Percentiles rank a stretch among this genome's conserved stretches.
Conservation (phyloP, 495 filamentous ascomycete species). For the Glonium stellatum region DNA sequence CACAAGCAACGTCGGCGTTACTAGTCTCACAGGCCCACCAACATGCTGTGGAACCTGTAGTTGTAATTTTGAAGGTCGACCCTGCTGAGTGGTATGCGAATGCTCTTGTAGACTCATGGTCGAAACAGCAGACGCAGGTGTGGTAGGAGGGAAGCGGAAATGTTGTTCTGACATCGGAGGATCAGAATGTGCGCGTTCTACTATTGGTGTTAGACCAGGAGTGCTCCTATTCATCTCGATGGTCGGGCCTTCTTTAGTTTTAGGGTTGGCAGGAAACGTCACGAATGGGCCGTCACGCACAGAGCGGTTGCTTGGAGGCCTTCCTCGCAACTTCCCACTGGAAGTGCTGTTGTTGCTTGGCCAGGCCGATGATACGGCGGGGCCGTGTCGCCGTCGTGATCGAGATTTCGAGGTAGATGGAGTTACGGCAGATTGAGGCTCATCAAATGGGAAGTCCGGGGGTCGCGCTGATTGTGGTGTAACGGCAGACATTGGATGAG, state of each 20-base stretch:
- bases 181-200: slow-evolving; percentile 26
- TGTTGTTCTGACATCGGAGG: slow-evolving; percentile 23
- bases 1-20: slow-evolving; percentile 63
- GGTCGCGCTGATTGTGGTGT: slow-evolving; percentile 49
- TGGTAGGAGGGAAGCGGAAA: slow-evolving; percentile 23
- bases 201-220: slow-evolving; percentile 20
- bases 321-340: slow-evolving; percentile 70
- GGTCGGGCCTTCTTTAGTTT: slow-evolving; percentile 35
- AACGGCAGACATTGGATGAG: slow-evolving; percentile 77
- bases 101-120: slow-evolving; percentile 15
- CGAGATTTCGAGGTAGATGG: slow-evolving; percentile 51
- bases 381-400: slow-evolving; percentile 70
- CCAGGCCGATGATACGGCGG: slow-evolving; percentile 94
- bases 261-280: slow-evolving; percentile 72
- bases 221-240: slow-evolving; percentile 26
- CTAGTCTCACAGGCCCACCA: slow-evolving; percentile 68
- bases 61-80: slow-evolving; percentile 55
- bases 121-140: slow-evolving; percentile 21
- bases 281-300: slow-evolving; percentile 74
- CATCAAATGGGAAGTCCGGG: slow-evolving; percentile 44
- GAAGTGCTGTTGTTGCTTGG: slow-evolving; percentile 58
- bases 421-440: slow-evolving; percentile 65
- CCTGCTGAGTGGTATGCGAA: slow-evolving; percentile 28
- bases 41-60: slow-evolving; percentile 74
- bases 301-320: slow-evolving; percentile 75